These are phyloP conservation scores for Leccinum olivaceopallidum DNA, from an alignment of 768 basidiomycete species.

Conservation along the genomic window DNA sequence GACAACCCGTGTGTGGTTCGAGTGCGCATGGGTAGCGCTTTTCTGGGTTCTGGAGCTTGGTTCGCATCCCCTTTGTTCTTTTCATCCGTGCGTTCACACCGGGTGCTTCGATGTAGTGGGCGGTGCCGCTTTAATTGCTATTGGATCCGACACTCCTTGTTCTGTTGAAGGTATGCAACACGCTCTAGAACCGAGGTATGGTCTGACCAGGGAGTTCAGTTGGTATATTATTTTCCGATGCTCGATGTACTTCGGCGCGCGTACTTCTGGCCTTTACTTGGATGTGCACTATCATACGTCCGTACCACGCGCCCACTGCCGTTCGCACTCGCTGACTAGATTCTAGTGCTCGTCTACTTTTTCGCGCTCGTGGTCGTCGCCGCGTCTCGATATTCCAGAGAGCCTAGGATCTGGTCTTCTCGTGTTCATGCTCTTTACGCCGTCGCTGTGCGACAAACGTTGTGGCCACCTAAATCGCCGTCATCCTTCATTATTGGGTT, in stretches of 20 bases:
- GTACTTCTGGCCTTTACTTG: conserved; percentile 64
- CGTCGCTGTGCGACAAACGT: conserved; percentile 28
- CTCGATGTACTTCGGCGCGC: conserved; percentile 50
- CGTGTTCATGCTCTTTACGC: conserved; percentile 46
- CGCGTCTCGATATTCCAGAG: conserved; percentile 42
- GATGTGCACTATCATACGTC: conserved; percentile 45
- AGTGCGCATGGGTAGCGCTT: conserved; percentile 58
- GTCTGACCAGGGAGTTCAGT: conserved; percentile 7
- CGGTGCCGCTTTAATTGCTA: conserved; percentile 48
- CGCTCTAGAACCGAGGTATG: not conserved
- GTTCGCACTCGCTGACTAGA: conserved; percentile 5
- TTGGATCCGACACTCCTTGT: conserved; percentile 40
- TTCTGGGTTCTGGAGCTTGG: conserved; percentile 63
- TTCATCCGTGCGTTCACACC: conserved; percentile 8
- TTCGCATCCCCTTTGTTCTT: conserved; percentile 33
- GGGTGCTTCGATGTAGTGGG: conserved; percentile 40
- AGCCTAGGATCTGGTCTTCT: conserved; percentile 52
- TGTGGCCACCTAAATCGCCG: conserved; percentile 33
- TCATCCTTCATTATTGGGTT: conserved; percentile 35
- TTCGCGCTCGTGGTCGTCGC: conserved; percentile 46
- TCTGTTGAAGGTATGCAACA: conserved; percentile 25
- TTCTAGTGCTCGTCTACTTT: conserved; percentile 60
- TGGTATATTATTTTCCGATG: not conserved
- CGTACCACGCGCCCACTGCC: conserved; percentile 14
- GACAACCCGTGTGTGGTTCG: conserved; percentile 70